These are phyloP conservation scores for Pythium aristosporum DNA, from an alignment of 352 stramenopile species.

Conservation along the genomic window DNA sequence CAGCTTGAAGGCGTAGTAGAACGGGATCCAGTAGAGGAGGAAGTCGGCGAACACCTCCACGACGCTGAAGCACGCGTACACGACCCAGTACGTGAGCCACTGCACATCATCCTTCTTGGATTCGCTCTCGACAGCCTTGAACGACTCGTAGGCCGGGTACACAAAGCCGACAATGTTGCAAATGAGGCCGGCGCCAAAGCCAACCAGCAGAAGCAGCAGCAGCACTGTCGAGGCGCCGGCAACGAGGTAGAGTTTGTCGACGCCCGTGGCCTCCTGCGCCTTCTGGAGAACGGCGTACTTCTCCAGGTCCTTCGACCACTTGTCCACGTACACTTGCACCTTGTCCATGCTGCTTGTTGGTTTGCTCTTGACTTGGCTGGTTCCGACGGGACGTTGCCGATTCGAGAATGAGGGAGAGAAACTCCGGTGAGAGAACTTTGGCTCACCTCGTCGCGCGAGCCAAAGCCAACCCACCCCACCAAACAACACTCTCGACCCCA, in stretches of 20 bases:
- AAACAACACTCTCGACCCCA: slow-evolving; percentile 28
- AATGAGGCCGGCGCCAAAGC: slow-evolving; percentile 83
- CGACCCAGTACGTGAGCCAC: slow-evolving; percentile 98
- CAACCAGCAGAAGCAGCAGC: slow-evolving; percentile 78
- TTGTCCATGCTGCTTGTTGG: slow-evolving; percentile 62
- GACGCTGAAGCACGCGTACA: slow-evolving; percentile 97
- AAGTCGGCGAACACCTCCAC: slow-evolving; percentile 96
- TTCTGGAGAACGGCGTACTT: slow-evolving; percentile 78
- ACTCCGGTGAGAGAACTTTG: slow-evolving; percentile 11
- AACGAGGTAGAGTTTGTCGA: slow-evolving; percentile 90
- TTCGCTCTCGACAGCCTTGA: slow-evolving; percentile 82
- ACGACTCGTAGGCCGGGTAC: slow-evolving; percentile 83
- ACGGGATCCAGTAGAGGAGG: slow-evolving; percentile 97
- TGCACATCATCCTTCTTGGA: slow-evolving; percentile 84
- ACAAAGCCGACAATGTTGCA: slow-evolving; percentile 84
- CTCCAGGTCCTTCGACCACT: slow-evolving; percentile 85
- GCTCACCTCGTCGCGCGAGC: slow-evolving; percentile 19
- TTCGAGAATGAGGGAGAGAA: slow-evolving; percentile 30
- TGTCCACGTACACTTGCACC: slow-evolving; percentile 82
- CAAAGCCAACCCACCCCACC: slow-evolving; percentile 6
- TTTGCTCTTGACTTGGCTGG: slow-evolving; percentile 17
- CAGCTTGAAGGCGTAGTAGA: slow-evolving; percentile 98
- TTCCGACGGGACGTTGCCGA: slow-evolving; percentile 22
- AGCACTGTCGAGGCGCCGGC: slow-evolving; percentile 53
- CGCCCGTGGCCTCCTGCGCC: slow-evolving; percentile 76